Evolutionary conservation across 805 yeast species (phyloP).

Genomic region (Suhomyces kilbournensis): DNA sequence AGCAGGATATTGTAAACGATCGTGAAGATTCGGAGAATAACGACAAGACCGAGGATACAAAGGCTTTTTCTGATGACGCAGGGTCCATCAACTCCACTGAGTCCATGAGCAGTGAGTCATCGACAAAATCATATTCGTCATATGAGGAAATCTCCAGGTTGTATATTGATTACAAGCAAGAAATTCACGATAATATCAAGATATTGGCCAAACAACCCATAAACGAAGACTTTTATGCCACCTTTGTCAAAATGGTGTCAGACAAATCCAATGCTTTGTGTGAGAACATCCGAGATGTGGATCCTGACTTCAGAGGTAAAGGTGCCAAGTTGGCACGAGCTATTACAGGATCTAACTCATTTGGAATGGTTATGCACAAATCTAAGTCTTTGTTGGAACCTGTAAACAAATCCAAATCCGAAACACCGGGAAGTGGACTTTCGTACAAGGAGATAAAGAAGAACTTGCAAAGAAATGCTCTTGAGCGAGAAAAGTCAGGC

Average conservation of each 20-base stretch:
- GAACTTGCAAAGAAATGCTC: constrained; percentile 13
- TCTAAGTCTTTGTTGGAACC: constrained; percentile 42
- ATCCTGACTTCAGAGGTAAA: constrained; percentile 39
- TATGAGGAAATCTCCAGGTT: constrained; percentile 38
- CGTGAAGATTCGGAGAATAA: not conserved
- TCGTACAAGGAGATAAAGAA: constrained; percentile 35
- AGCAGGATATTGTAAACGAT: not conserved
- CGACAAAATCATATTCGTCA: constrained; percentile 34
- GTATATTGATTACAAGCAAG: constrained; percentile 27
- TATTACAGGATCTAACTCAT: constrained; percentile 41
- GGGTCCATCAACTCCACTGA: constrained; percentile 19
- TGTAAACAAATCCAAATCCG: constrained; percentile 13
- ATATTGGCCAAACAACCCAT: constrained; percentile 16
- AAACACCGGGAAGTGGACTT: constrained; percentile 6
- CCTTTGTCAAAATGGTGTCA: constrained; percentile 26
- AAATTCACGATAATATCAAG: constrained; percentile 11
- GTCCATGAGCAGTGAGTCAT: constrained; percentile 21
- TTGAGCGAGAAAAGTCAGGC: constrained; percentile 3
- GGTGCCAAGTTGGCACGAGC: constrained; percentile 42
- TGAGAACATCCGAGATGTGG: constrained; percentile 30
- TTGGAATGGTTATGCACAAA: constrained; percentile 39
- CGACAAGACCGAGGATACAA: not conserved
- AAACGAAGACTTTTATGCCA: constrained; percentile 28
- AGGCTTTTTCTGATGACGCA: constrained; percentile 3
- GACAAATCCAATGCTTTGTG: constrained; percentile 36